Percentiles rank a stretch among this genome's conserved stretches.
Conservation (phyloP, 1,139 yeast genomes). For the Yamadazyma blattariae region DNA sequence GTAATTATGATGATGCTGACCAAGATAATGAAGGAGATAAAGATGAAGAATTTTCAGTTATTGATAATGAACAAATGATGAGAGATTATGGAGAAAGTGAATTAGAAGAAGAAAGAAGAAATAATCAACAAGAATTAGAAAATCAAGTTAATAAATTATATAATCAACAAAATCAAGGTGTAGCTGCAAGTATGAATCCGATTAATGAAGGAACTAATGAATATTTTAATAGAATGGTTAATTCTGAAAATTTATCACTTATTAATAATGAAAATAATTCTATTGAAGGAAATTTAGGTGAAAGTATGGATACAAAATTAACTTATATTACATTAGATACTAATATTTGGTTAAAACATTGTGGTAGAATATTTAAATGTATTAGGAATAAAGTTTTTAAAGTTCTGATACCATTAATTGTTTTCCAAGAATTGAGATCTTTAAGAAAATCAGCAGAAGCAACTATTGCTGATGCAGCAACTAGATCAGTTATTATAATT, state of each 20-base stretch:
- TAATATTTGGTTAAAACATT: constrained; percentile 77
- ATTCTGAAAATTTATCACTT: constrained; percentile 18
- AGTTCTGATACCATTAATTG: constrained; percentile 65
- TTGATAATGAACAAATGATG: constrained; percentile 6
- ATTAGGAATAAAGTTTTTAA: constrained; percentile 58
- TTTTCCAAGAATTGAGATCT: constrained; percentile 76
- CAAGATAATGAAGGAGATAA: constrained; percentile 1
- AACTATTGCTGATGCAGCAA: constrained; percentile 76
- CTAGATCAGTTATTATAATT: constrained; percentile 71
- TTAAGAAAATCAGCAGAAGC: constrained; percentile 71
- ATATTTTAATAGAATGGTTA: constrained; percentile 25
- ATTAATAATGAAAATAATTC: constrained; percentile 13
- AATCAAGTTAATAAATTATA: constrained; percentile 19
- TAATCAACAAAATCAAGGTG: constrained; percentile 14
- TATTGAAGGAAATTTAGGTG: constrained; percentile 42
- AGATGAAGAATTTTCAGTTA: constrained; percentile 7
- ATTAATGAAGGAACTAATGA: constrained; percentile 12
- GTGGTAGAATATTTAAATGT: constrained; percentile 72
- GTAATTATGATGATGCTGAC: constrained; percentile 4
- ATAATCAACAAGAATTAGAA: constrained; percentile 16
- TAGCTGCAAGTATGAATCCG: constrained; percentile 3
- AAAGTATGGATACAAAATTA: constrained; percentile 50
- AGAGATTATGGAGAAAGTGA: constrained; percentile 2
- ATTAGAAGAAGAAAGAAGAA: constrained; percentile 5
- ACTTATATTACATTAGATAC: constrained; percentile 72